phyloP scores from a whole-genome alignment of 257 asterid species.

The Lycium ferocissimum region DNA sequence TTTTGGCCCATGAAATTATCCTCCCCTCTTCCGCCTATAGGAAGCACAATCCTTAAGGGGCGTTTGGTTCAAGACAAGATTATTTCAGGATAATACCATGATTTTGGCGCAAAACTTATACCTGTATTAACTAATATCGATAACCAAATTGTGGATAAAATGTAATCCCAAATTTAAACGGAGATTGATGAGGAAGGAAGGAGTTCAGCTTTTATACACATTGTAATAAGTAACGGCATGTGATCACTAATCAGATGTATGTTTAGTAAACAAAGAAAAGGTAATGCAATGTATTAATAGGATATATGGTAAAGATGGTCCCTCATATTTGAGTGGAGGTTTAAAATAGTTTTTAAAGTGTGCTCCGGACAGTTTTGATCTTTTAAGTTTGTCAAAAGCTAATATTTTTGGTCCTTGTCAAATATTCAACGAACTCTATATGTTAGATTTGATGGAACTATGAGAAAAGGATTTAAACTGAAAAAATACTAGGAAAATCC shows the following conservation, averaged over 20 bases:
- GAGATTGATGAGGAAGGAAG: not conserved
- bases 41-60: not conserved
- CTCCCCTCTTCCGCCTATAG: not conserved
- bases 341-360: too few species aligned
- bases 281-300: not conserved
- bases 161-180: too few species aligned
- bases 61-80: not conserved
- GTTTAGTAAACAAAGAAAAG: not conserved
- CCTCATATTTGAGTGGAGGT: too few species aligned
- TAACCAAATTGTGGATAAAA: too few species aligned
- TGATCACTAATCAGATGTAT: not conserved
- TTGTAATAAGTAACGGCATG: not conserved
- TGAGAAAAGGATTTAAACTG: too few species aligned
- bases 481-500: too few species aligned
- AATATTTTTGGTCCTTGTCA: too few species aligned
- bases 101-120: not conserved
- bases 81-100: not conserved
- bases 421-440: too few species aligned
- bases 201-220: not conserved
- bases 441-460: too few species aligned
- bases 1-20: not conserved
- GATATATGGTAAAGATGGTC: too few species aligned
- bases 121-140: not conserved
- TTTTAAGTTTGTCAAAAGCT: too few species aligned
- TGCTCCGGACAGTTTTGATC: too few species aligned